Conservation (phyloP, 2,329 filamentous ascomycete species). For the Aureobasidium vineae region DNA sequence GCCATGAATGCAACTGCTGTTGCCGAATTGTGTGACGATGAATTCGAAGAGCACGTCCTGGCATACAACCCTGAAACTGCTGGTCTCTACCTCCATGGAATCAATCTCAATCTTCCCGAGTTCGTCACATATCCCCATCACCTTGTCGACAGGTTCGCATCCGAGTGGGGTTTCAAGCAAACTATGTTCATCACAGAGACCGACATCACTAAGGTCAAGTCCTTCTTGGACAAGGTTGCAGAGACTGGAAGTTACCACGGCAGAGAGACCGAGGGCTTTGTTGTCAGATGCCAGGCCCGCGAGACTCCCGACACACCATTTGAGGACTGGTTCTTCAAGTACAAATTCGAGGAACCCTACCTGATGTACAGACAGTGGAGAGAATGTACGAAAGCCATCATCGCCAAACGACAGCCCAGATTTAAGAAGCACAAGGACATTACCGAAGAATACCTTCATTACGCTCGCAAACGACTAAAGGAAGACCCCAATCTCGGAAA, state of each 20-base stretch:
- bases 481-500: conserved; percentile 66
- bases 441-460: conserved; percentile 86
- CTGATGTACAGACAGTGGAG: conserved; percentile 99
- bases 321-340: conserved; percentile 99
- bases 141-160: conserved; percentile 85
- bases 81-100: conserved; percentile 90
- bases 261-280: conserved; percentile 93
- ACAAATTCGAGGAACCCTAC: conserved; percentile 99
- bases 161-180: conserved; percentile 91
- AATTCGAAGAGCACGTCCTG: conserved; percentile 94
- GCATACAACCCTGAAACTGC: conserved; percentile 79
- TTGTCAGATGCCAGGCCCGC: conserved; percentile 78
- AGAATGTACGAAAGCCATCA: conserved; percentile 90
- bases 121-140: conserved; percentile 83
- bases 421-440: conserved; percentile 86
- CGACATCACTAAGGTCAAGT: conserved; percentile 69
- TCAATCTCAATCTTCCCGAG: conserved; percentile 91
- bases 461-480: conserved; percentile 70
- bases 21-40: conserved; percentile 92
- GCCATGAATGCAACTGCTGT: conserved; percentile 88
- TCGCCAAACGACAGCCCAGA: conserved; percentile 68
- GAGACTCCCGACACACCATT: conserved; percentile 56
- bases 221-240: conserved; percentile 78
- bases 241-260: conserved; percentile 88
- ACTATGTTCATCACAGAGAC: conserved; percentile 76